A percentile compares a stretch with the other conserved stretches of the same genome.
These are phyloP conservation scores for Lactuca sativa DNA, from an alignment of 129 eudicot species.

Conservation along the genomic window DNA sequence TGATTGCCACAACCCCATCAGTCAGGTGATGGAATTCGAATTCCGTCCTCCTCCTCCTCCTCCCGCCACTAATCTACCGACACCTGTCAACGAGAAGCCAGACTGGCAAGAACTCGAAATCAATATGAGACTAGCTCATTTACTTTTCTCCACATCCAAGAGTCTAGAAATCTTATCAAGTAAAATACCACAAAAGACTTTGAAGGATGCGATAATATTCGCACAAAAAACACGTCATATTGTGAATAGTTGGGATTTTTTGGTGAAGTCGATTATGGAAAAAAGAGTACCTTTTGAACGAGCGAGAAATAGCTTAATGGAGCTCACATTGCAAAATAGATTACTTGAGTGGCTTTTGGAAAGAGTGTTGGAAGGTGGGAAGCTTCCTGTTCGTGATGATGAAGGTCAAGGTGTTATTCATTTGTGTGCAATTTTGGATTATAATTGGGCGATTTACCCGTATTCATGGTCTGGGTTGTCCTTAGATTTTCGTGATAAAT, in stretches of 20 bases:
- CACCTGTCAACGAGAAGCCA: slow-evolving; percentile 38
- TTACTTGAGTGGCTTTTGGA: slow-evolving; percentile 87
- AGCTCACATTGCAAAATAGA: slow-evolving; percentile 75
- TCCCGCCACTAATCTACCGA: slow-evolving; percentile 7
- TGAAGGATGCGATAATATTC: slow-evolving; percentile 65
- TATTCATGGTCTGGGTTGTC: slow-evolving; percentile 82
- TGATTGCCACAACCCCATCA: slow-evolving; percentile 75
- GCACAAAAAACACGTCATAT: slow-evolving; percentile 59
- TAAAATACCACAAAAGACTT: slow-evolving; percentile 46
- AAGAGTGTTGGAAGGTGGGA: slow-evolving; percentile 58
- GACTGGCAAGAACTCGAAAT: slow-evolving; percentile 61
- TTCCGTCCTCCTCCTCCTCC: slow-evolving; percentile 51
- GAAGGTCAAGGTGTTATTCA: slow-evolving; percentile 93
- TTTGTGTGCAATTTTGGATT: slow-evolving; percentile 90
- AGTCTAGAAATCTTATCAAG: slow-evolving; percentile 52
- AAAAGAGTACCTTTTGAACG: slow-evolving; percentile 46
- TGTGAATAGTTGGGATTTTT: slow-evolving; percentile 51
- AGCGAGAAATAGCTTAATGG: slow-evolving; percentile 75
- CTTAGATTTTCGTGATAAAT: slow-evolving; percentile 82
- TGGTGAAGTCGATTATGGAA: slow-evolving; percentile 46
- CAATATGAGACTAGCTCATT: slow-evolving; percentile 86
- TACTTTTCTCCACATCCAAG: slow-evolving; percentile 85
- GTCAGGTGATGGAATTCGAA: slow-evolving; percentile 70
- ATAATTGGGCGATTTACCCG: slow-evolving; percentile 90
- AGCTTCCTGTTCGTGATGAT: slow-evolving; percentile 62